Percentiles rank a stretch among this genome's conserved stretches.
These are phyloP conservation scores for Picochlorum sp. DNA, from an alignment of 139 green algal genomes.

Conservation along the genomic window DNA sequence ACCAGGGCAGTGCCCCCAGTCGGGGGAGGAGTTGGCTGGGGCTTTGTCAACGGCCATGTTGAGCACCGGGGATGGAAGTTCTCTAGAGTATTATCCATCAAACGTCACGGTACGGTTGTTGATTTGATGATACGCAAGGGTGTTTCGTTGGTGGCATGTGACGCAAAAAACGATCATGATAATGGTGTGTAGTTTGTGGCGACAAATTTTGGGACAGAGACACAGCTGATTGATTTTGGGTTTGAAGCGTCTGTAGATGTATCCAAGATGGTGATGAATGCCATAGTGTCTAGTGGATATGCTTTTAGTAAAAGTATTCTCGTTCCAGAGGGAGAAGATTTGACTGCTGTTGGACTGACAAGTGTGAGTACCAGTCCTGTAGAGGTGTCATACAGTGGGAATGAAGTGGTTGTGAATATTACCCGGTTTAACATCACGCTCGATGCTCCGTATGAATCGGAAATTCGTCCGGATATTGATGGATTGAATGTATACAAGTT, in stretches of 20 bases:
- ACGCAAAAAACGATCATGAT: too few relatives aligned
- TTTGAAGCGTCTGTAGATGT: background rate
- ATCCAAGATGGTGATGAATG: background rate
- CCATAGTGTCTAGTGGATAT: background rate
- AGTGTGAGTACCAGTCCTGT: background rate
- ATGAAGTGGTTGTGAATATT: conserved; percentile 1
- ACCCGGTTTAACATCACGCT: conserved; percentile 4
- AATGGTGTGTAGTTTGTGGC: background rate
- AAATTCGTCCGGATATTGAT: background rate
- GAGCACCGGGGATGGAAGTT: background rate
- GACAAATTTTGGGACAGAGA: background rate
- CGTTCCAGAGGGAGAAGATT: background rate
- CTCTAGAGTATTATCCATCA: background rate
- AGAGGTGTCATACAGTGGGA: background rate
- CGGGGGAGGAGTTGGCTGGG: too few relatives aligned
- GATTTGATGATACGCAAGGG: too few relatives aligned
- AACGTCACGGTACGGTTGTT: background rate
- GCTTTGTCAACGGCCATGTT: too few relatives aligned
- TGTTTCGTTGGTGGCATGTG: too few relatives aligned
- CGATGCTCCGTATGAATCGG: background rate
- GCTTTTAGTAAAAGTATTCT: background rate
- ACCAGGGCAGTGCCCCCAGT: background rate
- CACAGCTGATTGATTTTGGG: background rate
- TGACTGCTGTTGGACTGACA: conserved; percentile 6
- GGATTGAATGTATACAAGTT: conserved; percentile 7